Percentiles rank a stretch among this genome's conserved stretches.
These are phyloP conservation scores for Ophiostoma angusticollis DNA, from an alignment of 2,329 filamentous ascomycete genomes.

Conservation along the genomic window DNA sequence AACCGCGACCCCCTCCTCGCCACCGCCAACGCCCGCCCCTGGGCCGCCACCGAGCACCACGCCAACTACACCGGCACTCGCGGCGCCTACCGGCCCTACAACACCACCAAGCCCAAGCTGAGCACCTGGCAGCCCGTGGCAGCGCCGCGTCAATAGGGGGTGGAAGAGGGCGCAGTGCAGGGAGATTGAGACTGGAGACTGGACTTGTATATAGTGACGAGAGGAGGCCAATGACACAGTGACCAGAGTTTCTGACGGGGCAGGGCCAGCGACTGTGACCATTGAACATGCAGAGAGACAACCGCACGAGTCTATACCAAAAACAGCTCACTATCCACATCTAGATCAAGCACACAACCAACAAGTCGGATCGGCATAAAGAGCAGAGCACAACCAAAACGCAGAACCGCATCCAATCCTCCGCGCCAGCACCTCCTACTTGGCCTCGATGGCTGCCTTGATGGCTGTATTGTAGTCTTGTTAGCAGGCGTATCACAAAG, in stretches of 20 bases:
- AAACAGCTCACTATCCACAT: too few relatives aligned
- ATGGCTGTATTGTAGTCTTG: constrained; percentile 15
- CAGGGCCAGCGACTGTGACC: too few relatives aligned
- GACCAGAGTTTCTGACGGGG: too few relatives aligned
- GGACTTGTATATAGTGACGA: not conserved
- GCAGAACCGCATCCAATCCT: too few relatives aligned
- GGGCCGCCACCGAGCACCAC: constrained; percentile 60
- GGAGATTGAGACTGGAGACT: too few relatives aligned
- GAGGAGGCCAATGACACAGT: not conserved
- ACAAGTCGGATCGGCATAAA: not conserved
- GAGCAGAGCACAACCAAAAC: not conserved
- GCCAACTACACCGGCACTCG: constrained; percentile 64
- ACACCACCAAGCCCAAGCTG: constrained; percentile 46
- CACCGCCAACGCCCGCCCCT: constrained; percentile 41
- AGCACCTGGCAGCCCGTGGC: constrained; percentile 23
- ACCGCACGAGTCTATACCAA: too few relatives aligned
- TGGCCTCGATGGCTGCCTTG: constrained; percentile 21
- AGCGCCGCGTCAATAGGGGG: constrained; percentile 17
- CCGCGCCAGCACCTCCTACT: too few relatives aligned
- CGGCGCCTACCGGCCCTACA: constrained; percentile 85
- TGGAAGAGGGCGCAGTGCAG: not conserved
- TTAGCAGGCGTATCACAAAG: too few relatives aligned
- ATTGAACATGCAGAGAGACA: too few relatives aligned
- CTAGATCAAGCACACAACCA: not conserved
- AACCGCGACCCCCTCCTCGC: constrained; percentile 59